A percentile compares a stretch with the other conserved stretches of the same genome.
phyloP scores from a whole-genome alignment of 1,284 basidiomycete species.

The Ustilago loliicola region DNA sequence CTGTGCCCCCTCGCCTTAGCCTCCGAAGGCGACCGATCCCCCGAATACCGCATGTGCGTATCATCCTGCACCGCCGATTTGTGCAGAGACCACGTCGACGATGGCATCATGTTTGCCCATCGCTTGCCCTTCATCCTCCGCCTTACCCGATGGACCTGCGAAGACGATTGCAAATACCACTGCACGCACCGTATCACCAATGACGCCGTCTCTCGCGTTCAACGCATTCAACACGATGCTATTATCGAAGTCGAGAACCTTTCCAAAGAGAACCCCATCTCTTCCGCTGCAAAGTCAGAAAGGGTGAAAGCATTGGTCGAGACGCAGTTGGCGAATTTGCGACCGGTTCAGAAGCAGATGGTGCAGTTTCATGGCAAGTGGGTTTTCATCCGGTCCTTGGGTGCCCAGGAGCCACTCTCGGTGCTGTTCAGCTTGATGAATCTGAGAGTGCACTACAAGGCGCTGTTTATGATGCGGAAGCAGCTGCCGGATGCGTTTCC shows the following conservation, averaged over 20 bases:
- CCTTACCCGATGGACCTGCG: conserved; percentile 78
- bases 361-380: conserved; percentile 84
- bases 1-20: conserved; percentile 30
- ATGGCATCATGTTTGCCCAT: conserved; percentile 55
- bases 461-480: conserved; percentile 47
- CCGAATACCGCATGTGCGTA: conserved; percentile 63
- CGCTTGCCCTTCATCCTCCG: conserved; percentile 75
- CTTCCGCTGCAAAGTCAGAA: conserved; percentile 10
- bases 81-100: conserved; percentile 62
- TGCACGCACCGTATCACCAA: conserved; percentile 89
- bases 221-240: conserved; percentile 68
- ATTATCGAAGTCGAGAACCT: conserved; percentile 23
- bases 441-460: conserved; percentile 74
- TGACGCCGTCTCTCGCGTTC: conserved; percentile 72
- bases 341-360: conserved; percentile 66
- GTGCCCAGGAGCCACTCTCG: conserved; percentile 89
- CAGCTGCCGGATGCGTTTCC: conserved; percentile 62
- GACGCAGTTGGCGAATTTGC: conserved; percentile 42
- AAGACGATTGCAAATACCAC: conserved; percentile 86
- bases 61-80: conserved; percentile 60
- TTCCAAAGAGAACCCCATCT: conserved; percentile 21
- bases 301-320: conserved; percentile 30
- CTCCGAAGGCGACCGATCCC: conserved; percentile 66
- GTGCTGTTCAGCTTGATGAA: conserved; percentile 90
- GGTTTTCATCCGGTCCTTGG: conserved; percentile 75